A percentile compares a stretch with the other conserved stretches of the same genome.
Conservation (phyloP, 1,284 basidiomycete species). For the Golubevia sp. region DNA sequence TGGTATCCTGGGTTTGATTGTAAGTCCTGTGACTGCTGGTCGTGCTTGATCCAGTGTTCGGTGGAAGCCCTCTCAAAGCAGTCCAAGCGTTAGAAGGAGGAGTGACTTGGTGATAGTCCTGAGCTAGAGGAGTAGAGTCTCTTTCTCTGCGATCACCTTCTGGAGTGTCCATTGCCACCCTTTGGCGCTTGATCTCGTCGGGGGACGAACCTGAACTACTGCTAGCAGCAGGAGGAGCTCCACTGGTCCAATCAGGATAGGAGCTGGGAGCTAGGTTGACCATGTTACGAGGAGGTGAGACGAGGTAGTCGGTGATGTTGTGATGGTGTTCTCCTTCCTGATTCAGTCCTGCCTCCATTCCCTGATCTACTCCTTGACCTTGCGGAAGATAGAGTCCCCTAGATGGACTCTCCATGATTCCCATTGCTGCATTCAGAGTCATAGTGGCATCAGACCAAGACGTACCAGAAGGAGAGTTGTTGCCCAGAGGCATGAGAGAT, state of each 20-base stretch:
- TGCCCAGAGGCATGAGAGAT: slow-evolving; percentile 23
- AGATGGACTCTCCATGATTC: background rate
- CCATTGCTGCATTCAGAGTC: background rate
- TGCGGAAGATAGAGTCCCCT: background rate
- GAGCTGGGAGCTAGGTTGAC: slow-evolving; percentile 28
- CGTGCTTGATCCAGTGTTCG: background rate
- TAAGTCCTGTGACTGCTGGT: slow-evolving; percentile 4
- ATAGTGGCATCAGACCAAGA: slow-evolving; percentile 13
- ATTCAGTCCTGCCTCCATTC: slow-evolving; percentile 6
- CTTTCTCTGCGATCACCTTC: background rate
- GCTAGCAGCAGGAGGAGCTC: slow-evolving; percentile 10
- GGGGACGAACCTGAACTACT: slow-evolving; percentile 8
- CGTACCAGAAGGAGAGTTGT: slow-evolving; percentile 16
- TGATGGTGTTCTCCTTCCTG: slow-evolving; percentile 8
- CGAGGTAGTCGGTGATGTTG: slow-evolving; percentile 27
- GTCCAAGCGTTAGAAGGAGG: slow-evolving; percentile 16
- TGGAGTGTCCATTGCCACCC: slow-evolving; percentile 17
- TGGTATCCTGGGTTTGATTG: slow-evolving; percentile 10
- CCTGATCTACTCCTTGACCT: background rate
- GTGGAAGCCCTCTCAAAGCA: slow-evolving; percentile 11
- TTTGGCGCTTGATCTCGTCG: slow-evolving; percentile 39
- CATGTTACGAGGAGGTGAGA: slow-evolving; percentile 47
- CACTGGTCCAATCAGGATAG: slow-evolving; percentile 1
- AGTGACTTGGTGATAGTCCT: slow-evolving; percentile 14
- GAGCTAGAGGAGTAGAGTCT: slow-evolving; percentile 4